Conservation (phyloP, 768 basidiomycete species). For the Pholiota molesta region DNA sequence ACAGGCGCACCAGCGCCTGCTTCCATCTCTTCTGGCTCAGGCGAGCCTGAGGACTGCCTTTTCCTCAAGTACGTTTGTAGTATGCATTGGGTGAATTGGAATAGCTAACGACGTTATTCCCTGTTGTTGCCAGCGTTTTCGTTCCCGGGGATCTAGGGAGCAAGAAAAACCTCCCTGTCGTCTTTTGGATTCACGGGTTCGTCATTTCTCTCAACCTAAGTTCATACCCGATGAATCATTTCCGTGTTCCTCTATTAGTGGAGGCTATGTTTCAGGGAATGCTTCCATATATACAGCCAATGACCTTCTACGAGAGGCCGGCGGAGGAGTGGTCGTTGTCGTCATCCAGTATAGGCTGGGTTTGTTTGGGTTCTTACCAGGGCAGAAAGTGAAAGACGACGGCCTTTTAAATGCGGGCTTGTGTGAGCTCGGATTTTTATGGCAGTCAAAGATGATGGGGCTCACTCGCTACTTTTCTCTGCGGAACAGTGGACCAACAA, state of each 20-base stretch:
- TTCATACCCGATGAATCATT: neutral
- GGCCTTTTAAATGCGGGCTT: constrained; percentile 53
- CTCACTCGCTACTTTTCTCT: neutral
- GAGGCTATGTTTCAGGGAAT: constrained; percentile 35
- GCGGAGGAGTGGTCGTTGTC: constrained; percentile 38
- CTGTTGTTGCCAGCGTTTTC: constrained; percentile 30
- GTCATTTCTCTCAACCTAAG: neutral
- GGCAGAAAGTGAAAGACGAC: constrained; percentile 39
- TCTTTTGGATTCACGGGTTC: constrained; percentile 50
- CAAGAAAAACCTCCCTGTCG: constrained; percentile 34
- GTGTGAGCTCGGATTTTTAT: constrained; percentile 31
- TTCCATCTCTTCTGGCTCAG: neutral
- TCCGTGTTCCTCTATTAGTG: constrained; percentile 17
- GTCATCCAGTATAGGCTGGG: constrained; percentile 48
- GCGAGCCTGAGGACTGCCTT: constrained; percentile 42
- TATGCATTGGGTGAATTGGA: neutral
- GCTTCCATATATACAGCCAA: constrained; percentile 35
- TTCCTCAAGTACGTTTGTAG: constrained; percentile 36
- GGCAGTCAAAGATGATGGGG: neutral
- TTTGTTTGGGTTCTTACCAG: constrained; percentile 49
- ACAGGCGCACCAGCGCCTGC: neutral
- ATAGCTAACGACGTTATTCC: neutral
- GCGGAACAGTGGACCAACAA: constrained; percentile 42
- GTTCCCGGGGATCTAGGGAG: constrained; percentile 34
- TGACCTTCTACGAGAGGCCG: constrained; percentile 37